Base-by-base conservation (phyloP, 2,329 filamentous ascomycete genomes). In the Sarocladium strictum region DNA sequence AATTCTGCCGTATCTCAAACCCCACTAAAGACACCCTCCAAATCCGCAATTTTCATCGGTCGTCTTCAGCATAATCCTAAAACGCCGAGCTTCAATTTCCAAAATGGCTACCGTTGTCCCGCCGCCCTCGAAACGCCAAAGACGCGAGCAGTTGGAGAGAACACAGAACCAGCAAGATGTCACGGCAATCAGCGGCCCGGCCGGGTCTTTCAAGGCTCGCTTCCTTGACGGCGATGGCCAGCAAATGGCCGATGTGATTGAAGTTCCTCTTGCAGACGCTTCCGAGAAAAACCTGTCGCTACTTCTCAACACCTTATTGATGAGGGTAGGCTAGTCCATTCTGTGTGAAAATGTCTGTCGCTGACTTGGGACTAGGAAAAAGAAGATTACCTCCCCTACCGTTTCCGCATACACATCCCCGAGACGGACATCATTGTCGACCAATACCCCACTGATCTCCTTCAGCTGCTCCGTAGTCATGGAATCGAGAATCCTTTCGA, bases 241-340 rank as follows among this genome's bases (percentile, higher is more conserved):
- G 78, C 72, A 90, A 79, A 62, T 86, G 79, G 68, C 86, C 76
- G 69, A 90, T 81, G 69, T 87, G 73, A 67, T 86, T 50, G 78
- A 86, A 62, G 86, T 97, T 40, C 86, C 90, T 12, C 81, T 97
- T 29, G 87, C 86, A 55, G 88, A 97, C 74, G 88, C 93, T 2
- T 87, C 83, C 7, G 89, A 94, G 58, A 93, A 90, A 74, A 96
- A 97, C 62, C 80, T 97, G 3, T 93, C 94, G 53, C 80, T 92
- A 10, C 78, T 97, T 0, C 71, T 96, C 54, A 97, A 97, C 68
- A 90, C 88, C 2, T 74, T 97, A 40, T 80, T 96, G 67, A 87
- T 85, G 64, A 83, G 86, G 75, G 86, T 87, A 76, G 61, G 76
- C 65, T 55, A 19, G 45, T 2, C 15, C 27, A n/a, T 10, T 7